Base-by-base conservation (phyloP, 2,329 filamentous ascomycete species). In the Thelonectria discophora region DNA sequence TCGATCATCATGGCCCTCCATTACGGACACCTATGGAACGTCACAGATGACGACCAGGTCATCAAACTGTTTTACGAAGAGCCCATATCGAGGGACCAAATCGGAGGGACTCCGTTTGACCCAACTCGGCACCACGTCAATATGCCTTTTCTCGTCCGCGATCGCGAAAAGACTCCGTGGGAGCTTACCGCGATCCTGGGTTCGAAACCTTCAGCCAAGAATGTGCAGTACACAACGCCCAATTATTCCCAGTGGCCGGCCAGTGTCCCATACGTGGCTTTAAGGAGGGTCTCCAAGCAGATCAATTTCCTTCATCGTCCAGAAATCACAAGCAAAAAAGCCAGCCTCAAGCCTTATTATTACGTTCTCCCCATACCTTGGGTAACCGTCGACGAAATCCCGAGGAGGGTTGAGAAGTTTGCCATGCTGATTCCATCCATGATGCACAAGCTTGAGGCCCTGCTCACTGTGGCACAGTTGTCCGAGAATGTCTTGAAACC, bases 361-460 rank as follows among this genome's bases (percentile, higher is more conserved):
- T 69, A 77, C 5, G 78, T 83, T 5, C 72, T 89, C 3, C 82
- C 84, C 0, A 71, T 79, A 2, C 66, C 76, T 0, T 76, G 76
- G n/a, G 86, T 86, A 55, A 81, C 72, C 0, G 74, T 85, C 0
- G 86, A 89, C 62, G 65, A 67, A 2, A 68, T 86, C 2, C 79
- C 82, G 1, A 70, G 79, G 7, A 73, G 74, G 8, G 79, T 81
- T 59, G 79, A 78, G 1, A 76, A 80, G 47, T 81, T 88, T 27
- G 86, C 82, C 2, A 79, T 89, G 55, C 81, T 95, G 39, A 82
- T 95, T 5, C 93, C 94, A 0, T 88, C 88, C 0, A 86, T 97
- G 37, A 78, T 91, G 15, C 86, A 92, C 66, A 85, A 86, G n/a
- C 69, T 94, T 2, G 90, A 91, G 65, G 79, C 87, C 0, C 79